Conservation (phyloP, 1,284 basidiomycete species). For the Pseudozyma sp. region DNA sequence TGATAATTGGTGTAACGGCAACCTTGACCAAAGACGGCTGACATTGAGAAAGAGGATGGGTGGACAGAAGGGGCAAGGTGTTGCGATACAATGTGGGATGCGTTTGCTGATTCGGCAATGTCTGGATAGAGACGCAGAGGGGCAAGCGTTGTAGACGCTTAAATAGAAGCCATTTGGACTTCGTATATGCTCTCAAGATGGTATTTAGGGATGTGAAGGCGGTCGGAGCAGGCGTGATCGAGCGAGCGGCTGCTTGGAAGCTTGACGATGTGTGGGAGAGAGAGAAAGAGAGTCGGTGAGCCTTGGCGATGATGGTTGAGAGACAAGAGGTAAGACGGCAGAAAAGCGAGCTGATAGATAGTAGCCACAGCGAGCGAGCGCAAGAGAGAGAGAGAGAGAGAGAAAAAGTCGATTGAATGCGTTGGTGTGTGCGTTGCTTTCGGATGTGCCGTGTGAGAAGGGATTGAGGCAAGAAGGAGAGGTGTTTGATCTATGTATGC, state of each 20-base stretch:
- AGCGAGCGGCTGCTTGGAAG: not conserved
- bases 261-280: no score
- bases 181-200: not conserved
- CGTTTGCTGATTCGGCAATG: slow-evolving; percentile 1
- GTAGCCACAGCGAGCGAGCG: no score
- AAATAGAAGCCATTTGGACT: slow-evolving; percentile 18
- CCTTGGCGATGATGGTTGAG: no score
- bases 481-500: no score
- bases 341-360: no score
- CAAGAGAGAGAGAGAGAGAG: no score
- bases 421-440: no score
- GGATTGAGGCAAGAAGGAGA: no score
- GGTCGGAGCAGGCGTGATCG: not conserved
- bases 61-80: slow-evolving; percentile 14
- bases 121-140: not conserved
- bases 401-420: no score
- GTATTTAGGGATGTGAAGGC: not conserved
- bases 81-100: not conserved
- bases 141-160: not conserved
- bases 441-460: no score
- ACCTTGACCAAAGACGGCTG: slow-evolving; percentile 50
- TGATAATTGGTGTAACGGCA: slow-evolving; percentile 49
- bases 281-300: no score
- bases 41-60: slow-evolving; percentile 35
- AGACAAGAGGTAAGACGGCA: no score